Percentiles rank a stretch among this genome's conserved stretches.
These are phyloP conservation scores for Suillus luteus DNA, from an alignment of 768 basidiomycete species.

Conservation along the genomic window DNA sequence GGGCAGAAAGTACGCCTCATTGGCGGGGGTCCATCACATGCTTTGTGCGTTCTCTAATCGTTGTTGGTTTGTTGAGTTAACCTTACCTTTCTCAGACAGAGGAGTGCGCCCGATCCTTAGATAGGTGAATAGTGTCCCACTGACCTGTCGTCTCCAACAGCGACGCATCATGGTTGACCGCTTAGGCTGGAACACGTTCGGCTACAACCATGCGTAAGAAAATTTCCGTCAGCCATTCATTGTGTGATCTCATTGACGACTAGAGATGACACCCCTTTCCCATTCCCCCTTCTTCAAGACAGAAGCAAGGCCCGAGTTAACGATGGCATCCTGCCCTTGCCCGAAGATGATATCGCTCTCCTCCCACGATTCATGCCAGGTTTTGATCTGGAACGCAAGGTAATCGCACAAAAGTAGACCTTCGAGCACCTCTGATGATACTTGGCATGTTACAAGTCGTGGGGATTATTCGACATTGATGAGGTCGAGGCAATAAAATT, in stretches of 20 bases:
- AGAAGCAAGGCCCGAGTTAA: neutral
- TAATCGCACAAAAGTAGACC: neutral
- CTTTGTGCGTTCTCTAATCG: constrained; percentile 3
- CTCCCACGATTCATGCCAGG: constrained; percentile 7
- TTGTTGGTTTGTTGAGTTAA: neutral
- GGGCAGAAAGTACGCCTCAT: constrained; percentile 5
- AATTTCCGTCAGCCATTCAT: neutral
- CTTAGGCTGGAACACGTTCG: constrained; percentile 3
- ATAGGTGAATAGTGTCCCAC: neutral
- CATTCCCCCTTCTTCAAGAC: neutral
- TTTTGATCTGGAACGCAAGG: constrained; percentile 9
- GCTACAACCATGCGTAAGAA: neutral
- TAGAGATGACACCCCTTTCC: constrained; percentile 1
- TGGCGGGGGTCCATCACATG: constrained; percentile 10
- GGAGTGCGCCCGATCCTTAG: constrained; percentile 1
- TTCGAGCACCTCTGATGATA: neutral
- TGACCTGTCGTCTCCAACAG: constrained; percentile 5
- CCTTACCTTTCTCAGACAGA: constrained; percentile 2
- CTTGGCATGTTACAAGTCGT: neutral
- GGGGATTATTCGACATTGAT: constrained; percentile 2
- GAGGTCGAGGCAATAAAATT: constrained; percentile 5
- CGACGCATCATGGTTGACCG: constrained; percentile 10
- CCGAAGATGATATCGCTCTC: constrained; percentile 3
- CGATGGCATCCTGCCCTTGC: neutral
- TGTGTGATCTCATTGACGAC: neutral